Percentiles rank a stretch among this genome's conserved stretches.
These are phyloP conservation scores for Leccinum truebloodii DNA, from an alignment of 768 basidiomycete genomes.

Conservation along the genomic window DNA sequence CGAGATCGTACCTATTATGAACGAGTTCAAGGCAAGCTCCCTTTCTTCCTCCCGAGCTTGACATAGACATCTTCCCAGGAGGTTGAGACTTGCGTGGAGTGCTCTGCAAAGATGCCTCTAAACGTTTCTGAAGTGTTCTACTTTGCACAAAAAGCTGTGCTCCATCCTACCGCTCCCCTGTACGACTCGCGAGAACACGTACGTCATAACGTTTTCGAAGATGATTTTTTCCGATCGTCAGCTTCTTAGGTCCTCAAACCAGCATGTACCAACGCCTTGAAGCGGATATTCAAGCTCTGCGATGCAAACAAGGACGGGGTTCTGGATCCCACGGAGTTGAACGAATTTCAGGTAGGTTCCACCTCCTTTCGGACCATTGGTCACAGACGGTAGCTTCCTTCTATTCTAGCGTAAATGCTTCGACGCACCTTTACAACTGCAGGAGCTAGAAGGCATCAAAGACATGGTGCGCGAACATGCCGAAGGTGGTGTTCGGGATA, in stretches of 20 bases:
- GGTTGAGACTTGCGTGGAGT: conserved; percentile 98
- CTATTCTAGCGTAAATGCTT: conserved; percentile 84
- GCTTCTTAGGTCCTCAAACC: conserved; percentile 81
- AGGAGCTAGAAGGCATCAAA: conserved; percentile 96
- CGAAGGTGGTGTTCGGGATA: conserved; percentile 70
- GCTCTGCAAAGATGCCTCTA: conserved; percentile 83
- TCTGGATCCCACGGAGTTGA: conserved; percentile 86
- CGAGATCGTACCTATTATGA: conserved; percentile 96
- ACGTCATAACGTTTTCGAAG: conserved; percentile 30
- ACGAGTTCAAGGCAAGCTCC: conserved; percentile 87
- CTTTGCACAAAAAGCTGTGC: conserved; percentile 96
- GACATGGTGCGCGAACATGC: conserved; percentile 85
- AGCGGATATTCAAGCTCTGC: conserved; percentile 95
- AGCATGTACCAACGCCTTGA: conserved; percentile 82
- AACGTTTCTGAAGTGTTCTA: conserved; percentile 98
- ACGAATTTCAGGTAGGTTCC: conserved; percentile 87
- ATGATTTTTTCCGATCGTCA: conserved; percentile 12
- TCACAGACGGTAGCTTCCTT: not conserved
- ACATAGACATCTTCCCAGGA: conserved; percentile 54
- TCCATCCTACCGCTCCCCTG: conserved; percentile 94
- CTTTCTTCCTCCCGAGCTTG: conserved; percentile 1
- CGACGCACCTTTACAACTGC: conserved; percentile 84
- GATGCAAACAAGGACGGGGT: conserved; percentile 94
- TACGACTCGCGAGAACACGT: conserved; percentile 97
- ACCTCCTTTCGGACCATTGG: not conserved